phyloP scores from a whole-genome alignment of 768 basidiomycete species.

The Mycena indigotica region DNA sequence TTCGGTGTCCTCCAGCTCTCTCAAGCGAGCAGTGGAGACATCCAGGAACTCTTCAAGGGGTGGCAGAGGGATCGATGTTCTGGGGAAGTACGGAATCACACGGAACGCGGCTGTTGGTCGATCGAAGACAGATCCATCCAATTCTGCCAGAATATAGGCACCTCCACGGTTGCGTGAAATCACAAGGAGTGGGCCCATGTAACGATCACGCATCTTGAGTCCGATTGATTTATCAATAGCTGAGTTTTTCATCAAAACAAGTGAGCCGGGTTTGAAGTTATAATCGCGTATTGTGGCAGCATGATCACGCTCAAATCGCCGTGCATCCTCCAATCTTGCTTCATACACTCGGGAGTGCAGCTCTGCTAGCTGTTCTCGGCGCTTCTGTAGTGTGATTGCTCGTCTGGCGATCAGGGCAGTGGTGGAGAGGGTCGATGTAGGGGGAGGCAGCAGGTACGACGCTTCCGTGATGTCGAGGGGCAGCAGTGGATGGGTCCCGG shows the following conservation, averaged over 20 bases:
- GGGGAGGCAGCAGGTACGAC: slow-evolving; percentile 12
- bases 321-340: background rate
- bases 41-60: background rate
- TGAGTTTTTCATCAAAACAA: slow-evolving; percentile 28
- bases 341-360: slow-evolving; percentile 1
- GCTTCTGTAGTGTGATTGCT: slow-evolving; percentile 3
- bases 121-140: slow-evolving; percentile 3
- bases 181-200: slow-evolving; percentile 29
- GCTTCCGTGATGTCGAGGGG: too few relatives aligned
- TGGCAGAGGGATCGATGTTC: slow-evolving; percentile 5
- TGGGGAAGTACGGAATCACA: slow-evolving; percentile 6
- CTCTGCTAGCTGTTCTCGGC: background rate
- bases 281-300: slow-evolving; percentile 3
- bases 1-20: background rate
- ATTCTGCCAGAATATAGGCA: slow-evolving; percentile 5
- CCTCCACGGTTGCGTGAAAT: slow-evolving; percentile 14
- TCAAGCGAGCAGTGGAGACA: background rate
- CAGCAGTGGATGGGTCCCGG: too few relatives aligned
- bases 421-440: background rate
- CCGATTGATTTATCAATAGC: slow-evolving; percentile 21
- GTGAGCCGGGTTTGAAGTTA: slow-evolving; percentile 20
- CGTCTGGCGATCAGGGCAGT: background rate
- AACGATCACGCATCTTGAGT: slow-evolving; percentile 19
- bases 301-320: slow-evolving; percentile 3
- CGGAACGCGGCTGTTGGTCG: slow-evolving; percentile 4